Evolutionary conservation across 2,329 filamentous ascomycete species (phyloP), one percentile per base, ranked within the genome.

Genomic region (Rhinocladiella similis): DNA sequence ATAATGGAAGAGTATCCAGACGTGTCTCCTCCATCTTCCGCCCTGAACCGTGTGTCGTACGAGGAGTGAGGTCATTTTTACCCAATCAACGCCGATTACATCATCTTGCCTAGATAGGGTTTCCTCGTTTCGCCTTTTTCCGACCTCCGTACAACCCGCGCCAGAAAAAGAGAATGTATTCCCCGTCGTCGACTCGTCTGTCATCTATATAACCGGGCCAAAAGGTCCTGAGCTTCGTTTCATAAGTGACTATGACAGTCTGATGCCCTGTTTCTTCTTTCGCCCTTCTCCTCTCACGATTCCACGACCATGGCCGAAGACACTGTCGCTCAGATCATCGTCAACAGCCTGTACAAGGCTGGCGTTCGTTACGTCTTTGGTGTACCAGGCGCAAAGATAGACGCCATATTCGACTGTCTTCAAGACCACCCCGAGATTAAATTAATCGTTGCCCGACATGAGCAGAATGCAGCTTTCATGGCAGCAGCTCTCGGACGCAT

Each of bases 401-500:
- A 80, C 66, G 72, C 75, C 38, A 70, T 80, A 42, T 80, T 79
- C 68, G 75, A 79, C 65, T 73, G 70, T 4, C 68, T 79, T 3
- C 56, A 68, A 48, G 77, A 79, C 65, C 76, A 77, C 53, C 72
- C 75, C 1, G 75, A 78, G 56, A 78, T 79, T 67, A 70, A 71
- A 55, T 69, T 80, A 14, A 68, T 80, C 20, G 73, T 80, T 12
- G 77, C 75, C 56, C 70, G 77, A 14, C 77, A 80, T 59, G 77
- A 80, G 62, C 77, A 80, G 54, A 80, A 80, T 62, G 77, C 77
- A 14, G 77, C 76, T 5, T 77, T 80, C 67, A 80, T 80, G 69
- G 77, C 77, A 18, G 75, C 75, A 2, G 77, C 75, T 0, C 68
- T 75, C 19, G 77, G 77, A 10, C 68, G 75, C 27, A 73, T 80